Percentiles rank a stretch among this genome's conserved stretches.
phyloP scores from a whole-genome alignment of 495 filamentous ascomycete genomes.

The Cladorrhinum samala region DNA sequence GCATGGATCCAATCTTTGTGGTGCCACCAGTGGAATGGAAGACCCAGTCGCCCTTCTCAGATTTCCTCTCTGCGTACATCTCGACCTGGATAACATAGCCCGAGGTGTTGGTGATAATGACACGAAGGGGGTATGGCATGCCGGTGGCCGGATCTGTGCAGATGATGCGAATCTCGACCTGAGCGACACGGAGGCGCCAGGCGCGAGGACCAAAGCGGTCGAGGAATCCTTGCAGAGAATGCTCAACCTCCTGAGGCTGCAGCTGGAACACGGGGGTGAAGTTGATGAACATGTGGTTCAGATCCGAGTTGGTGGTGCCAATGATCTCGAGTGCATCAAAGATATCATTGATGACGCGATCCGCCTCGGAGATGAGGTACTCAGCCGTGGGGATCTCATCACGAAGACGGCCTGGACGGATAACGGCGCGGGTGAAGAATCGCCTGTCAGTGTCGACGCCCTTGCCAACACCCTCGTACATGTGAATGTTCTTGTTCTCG shows the following conservation, averaged over 20 bases:
- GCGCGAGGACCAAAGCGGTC: constrained; percentile 92
- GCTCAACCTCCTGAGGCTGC: constrained; percentile 81
- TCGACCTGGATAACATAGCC: constrained; percentile 98
- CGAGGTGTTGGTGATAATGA: constrained; percentile 96
- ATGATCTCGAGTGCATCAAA: constrained; percentile 96
- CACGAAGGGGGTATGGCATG: constrained; percentile 84
- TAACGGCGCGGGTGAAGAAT: constrained; percentile 94
- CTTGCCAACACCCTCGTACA: constrained; percentile 95
- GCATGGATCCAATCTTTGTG: constrained; percentile 92
- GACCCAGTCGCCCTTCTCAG: constrained; percentile 92
- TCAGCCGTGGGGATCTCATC: constrained; percentile 97
- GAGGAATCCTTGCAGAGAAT: constrained; percentile 89
- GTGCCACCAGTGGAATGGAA: constrained; percentile 97
- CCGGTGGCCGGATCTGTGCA: constrained; percentile 86
- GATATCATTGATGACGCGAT: constrained; percentile 95
- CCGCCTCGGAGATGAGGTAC: constrained; percentile 95
- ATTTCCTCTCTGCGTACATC: constrained; percentile 95
- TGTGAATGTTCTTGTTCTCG: constrained; percentile 97
- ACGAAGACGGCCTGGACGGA: constrained; percentile 83
- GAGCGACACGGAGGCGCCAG: constrained; percentile 94
- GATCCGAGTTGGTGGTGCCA: constrained; percentile 97
- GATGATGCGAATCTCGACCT: constrained; percentile 96
- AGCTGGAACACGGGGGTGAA: constrained; percentile 94
- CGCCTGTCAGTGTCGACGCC: constrained; percentile 90
- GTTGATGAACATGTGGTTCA: constrained; percentile 99